Percentiles rank a stretch among this genome's conserved stretches.
Evolutionary conservation across 768 basidiomycete genomes (phyloP).

Genomic region (Fomitopsis pulvina): DNA sequence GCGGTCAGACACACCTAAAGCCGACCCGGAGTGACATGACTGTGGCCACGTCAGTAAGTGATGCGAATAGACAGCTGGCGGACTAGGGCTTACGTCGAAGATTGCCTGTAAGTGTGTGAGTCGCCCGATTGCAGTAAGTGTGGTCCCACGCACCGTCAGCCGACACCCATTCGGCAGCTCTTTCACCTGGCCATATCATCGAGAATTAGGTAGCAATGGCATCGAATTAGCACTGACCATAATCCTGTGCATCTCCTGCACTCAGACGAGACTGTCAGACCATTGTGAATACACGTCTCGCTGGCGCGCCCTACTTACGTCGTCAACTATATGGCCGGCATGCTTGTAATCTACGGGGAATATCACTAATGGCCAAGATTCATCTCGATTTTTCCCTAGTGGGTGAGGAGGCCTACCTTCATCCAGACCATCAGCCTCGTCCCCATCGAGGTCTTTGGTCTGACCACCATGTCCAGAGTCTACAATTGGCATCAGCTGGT

Average conservation of each 20-base stretch:
- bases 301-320: constrained; percentile 35
- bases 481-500: constrained; percentile 19
- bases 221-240: neutral
- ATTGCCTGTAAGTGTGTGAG: constrained; percentile 53
- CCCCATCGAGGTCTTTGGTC: constrained; percentile 67
- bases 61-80: constrained; percentile 57
- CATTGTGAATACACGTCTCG: neutral
- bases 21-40: constrained; percentile 45
- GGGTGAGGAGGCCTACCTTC: constrained; percentile 30
- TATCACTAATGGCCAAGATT: constrained; percentile 41
- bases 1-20: constrained; percentile 28
- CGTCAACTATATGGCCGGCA: constrained; percentile 77
- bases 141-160: constrained; percentile 32
- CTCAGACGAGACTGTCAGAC: neutral
- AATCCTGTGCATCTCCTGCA: constrained; percentile 1
- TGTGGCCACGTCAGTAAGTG: constrained; percentile 9
- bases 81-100: constrained; percentile 42
- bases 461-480: constrained; percentile 96
- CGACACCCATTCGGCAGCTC: constrained; percentile 62
- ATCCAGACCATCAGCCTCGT: constrained; percentile 75
- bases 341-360: constrained; percentile 84
- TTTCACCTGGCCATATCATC: constrained; percentile 34
- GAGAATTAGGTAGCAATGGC: neutral
- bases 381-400: neutral
- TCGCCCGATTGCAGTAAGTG: neutral